phyloP scores from a whole-genome alignment of 2,329 filamentous ascomycete species.

The Fusarium chaquense region DNA sequence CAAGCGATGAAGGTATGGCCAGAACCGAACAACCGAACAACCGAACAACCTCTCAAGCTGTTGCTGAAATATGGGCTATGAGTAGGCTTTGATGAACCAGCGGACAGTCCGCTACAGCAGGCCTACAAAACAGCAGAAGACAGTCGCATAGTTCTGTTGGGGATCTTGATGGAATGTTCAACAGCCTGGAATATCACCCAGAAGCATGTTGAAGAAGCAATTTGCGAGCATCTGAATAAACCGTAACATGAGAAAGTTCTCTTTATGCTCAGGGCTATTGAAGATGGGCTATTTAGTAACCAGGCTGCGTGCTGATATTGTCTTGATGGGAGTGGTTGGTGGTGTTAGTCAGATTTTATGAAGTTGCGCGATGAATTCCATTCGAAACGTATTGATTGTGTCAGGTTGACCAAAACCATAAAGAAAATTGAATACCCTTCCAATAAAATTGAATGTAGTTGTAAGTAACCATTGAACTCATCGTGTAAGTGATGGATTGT shows the following conservation, averaged over 20 bases:
- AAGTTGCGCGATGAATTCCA: background rate
- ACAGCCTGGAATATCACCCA: conserved; percentile 5
- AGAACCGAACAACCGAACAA: too few relatives aligned
- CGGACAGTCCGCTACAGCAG: conserved; percentile 8
- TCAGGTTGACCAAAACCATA: background rate
- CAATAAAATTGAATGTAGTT: too few relatives aligned
- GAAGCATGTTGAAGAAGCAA: background rate
- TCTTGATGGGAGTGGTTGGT: background rate
- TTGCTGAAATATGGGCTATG: conserved; percentile 13
- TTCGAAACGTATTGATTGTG: too few relatives aligned
- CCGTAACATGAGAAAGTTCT: too few relatives aligned
- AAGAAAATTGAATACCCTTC: background rate
- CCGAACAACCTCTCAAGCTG: too few relatives aligned
- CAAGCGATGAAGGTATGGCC: too few relatives aligned
- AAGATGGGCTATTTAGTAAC: background rate
- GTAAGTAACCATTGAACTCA: background rate
- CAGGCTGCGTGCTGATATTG: background rate
- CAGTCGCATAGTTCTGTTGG: background rate
- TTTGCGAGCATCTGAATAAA: too few relatives aligned
- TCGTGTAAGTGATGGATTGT: background rate
- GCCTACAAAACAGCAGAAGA: conserved; percentile 8
- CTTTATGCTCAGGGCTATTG: background rate
- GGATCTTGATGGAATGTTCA: conserved; percentile 5
- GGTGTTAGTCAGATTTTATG: background rate
- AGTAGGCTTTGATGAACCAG: background rate